Percentiles rank a stretch among this genome's conserved stretches.
Conservation (phyloP, 1,284 basidiomycete genomes). For the Sanghuangporus sanghuang region DNA sequence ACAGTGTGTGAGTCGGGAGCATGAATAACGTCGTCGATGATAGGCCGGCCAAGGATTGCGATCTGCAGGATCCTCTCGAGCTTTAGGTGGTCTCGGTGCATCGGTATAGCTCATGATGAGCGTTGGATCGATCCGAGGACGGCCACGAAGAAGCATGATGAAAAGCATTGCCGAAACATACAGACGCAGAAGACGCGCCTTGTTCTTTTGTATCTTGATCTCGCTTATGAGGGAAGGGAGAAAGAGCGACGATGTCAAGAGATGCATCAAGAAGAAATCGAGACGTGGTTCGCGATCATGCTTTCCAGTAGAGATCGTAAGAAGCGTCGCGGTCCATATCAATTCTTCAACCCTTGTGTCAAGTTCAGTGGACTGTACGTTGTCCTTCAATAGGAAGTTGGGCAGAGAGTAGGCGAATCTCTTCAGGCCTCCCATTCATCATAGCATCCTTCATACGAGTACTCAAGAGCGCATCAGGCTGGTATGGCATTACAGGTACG, state of each 20-base stretch:
- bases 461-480: slow-evolving; percentile 37
- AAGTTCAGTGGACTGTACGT: slow-evolving; percentile 34
- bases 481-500: slow-evolving; percentile 49
- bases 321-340: slow-evolving; percentile 45
- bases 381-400: slow-evolving; percentile 42
- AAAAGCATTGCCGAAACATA: slow-evolving; percentile 43
- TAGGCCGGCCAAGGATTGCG: slow-evolving; percentile 56
- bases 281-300: slow-evolving; percentile 46
- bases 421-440: slow-evolving; percentile 36
- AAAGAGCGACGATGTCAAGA: slow-evolving; percentile 50
- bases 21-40: slow-evolving; percentile 48
- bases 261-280: slow-evolving; percentile 73
- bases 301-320: slow-evolving; percentile 48
- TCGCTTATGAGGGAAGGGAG: slow-evolving; percentile 42
- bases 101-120: slow-evolving; percentile 50
- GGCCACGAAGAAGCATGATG: slow-evolving; percentile 45
- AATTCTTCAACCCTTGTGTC: slow-evolving; percentile 48
- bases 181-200: slow-evolving; percentile 43
- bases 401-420: slow-evolving; percentile 43
- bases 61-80: slow-evolving; percentile 26
- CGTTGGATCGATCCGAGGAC: slow-evolving; percentile 51
- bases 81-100: slow-evolving; percentile 36
- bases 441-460: slow-evolving; percentile 34
- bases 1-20: slow-evolving; percentile 57
- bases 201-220: slow-evolving; percentile 33